Base-by-base conservation (phyloP, 495 filamentous ascomycete species). In the Neurospora cerealis region DNA sequence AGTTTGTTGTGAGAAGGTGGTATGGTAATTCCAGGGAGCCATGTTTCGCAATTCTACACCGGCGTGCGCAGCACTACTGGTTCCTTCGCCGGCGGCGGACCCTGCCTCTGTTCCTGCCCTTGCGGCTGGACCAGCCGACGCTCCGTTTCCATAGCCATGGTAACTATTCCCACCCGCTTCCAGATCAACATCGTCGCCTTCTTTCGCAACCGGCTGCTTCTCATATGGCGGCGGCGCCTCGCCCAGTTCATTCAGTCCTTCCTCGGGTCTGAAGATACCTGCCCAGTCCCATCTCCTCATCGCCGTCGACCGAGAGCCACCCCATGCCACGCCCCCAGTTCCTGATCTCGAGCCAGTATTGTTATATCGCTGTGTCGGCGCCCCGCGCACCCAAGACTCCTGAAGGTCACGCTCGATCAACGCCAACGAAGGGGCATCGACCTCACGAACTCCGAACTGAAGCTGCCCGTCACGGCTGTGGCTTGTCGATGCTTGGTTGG, bases 201-300 rank as follows among this genome's bases (percentile, higher is more conserved):
- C 32, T 38, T 69, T 54, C 24, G 24, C 17, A 34, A 36, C 54
- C 15, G 54, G 36, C 34, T 72, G 28, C 48, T 71, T 71, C 69
- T 79, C 75, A 72, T 90, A 90, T 1, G 88, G 87, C 42, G 88
- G 88, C 36, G 88, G 88, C 15, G 88, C 85, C 78, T 89, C 87
- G 32, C 88, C 88, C 11, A 85, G 79, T 80, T 89, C 87, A 75
- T 90, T 85, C 40, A 90, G 80, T 7, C 88, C 88, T 74, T 88
- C 86, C 40, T 85, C 83, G 13, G 54, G 62, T 13, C 69, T 69
- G 69, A 70, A 69, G 54, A 71, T 72, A 48, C 54, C 71, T 38
- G 70, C 69, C 72, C 69, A 72, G 19, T 46, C 69, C 74, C 76
- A 69, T n/a, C 74, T 34, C 70, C 70, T 34, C 44, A 37, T 17